Percentiles rank a stretch among this genome's conserved stretches.
These are phyloP conservation scores for Blastobotrys petasosporus DNA, from an alignment of 1,139 yeast species.

Conservation along the genomic window DNA sequence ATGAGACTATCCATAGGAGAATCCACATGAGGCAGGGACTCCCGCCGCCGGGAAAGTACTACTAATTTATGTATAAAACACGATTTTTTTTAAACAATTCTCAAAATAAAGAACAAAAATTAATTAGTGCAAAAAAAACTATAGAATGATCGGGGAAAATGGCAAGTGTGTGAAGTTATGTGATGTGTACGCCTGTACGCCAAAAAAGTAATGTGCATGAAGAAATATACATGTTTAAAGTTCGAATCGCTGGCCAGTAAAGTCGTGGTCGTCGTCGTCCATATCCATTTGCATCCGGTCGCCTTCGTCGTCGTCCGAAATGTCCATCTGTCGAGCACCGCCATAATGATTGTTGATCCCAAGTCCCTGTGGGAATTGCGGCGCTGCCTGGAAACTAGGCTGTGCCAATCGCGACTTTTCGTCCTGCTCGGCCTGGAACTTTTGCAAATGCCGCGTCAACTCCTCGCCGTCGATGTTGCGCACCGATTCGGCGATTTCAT, in stretches of 20 bases:
- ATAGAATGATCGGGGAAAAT: neutral
- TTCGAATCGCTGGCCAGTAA: constrained; percentile 78
- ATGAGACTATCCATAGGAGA: too few species aligned
- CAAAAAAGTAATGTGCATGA: too few species aligned
- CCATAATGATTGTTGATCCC: too few species aligned
- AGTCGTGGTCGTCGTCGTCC: constrained; percentile 68
- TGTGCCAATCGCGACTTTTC: too few species aligned
- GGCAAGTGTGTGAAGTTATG: too few species aligned
- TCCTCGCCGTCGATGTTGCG: constrained; percentile 14
- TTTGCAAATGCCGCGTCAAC: constrained; percentile 13
- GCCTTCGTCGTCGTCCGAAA: constrained; percentile 53
- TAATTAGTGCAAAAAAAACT: neutral
- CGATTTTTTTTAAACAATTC: neutral
- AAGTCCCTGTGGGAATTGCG: too few species aligned
- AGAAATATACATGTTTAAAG: constrained; percentile 37
- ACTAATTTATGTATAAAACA: too few species aligned
- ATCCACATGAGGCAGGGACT: too few species aligned
- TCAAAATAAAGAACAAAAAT: neutral
- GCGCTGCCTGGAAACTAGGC: too few species aligned
- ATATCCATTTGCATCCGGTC: constrained; percentile 62
- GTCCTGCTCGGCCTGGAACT: constrained; percentile 21
- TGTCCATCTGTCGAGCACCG: constrained; percentile 44
- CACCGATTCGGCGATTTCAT: constrained; percentile 31
- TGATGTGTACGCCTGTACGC: too few species aligned
- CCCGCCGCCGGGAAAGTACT: too few species aligned